phyloP scores from a whole-genome alignment of 352 stramenopile species.

The Pythium dissotocum region DNA sequence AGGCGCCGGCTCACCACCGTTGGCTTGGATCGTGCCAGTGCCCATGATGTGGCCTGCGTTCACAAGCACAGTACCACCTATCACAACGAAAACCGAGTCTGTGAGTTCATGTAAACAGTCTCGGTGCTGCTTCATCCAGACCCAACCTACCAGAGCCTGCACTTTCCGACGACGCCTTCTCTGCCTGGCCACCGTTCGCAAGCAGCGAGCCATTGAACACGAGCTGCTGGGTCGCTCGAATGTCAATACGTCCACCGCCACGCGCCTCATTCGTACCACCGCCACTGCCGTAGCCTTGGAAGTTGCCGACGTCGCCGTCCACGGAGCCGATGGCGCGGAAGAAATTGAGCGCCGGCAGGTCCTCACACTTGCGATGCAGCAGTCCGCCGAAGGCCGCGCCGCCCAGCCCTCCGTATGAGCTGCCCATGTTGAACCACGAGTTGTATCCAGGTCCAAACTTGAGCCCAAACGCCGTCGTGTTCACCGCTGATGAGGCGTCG shows the following conservation, averaged over 20 bases:
- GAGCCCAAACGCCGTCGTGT: constrained; percentile 61
- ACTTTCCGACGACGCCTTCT: constrained; percentile 52
- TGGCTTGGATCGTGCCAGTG: constrained; percentile 20
- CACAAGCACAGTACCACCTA: constrained; percentile 26
- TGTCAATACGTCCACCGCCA: constrained; percentile 61
- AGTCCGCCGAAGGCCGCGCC: constrained; percentile 55
- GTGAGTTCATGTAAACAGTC: too few relatives aligned
- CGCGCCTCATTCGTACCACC: constrained; percentile 60
- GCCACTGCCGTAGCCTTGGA: constrained; percentile 83
- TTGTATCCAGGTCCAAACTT: constrained; percentile 86
- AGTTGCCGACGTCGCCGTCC: constrained; percentile 49
- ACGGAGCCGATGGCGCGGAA: constrained; percentile 69
- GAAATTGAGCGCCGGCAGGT: constrained; percentile 56
- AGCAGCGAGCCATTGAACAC: constrained; percentile 67
- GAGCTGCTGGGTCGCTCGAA: constrained; percentile 39
- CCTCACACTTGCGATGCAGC: constrained; percentile 44
- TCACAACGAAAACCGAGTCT: constrained; percentile 2
- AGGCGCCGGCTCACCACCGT: constrained; percentile 22
- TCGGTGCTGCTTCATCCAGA: too few relatives aligned
- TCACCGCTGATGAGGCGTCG: constrained; percentile 45
- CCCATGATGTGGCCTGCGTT: constrained; percentile 12
- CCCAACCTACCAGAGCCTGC: constrained; percentile 45
- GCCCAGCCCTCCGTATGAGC: constrained; percentile 75
- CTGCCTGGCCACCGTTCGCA: constrained; percentile 64
- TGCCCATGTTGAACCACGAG: constrained; percentile 61